Evolutionary conservation across 139 green algal genomes (phyloP).

Genomic region (Astrephomene gubernaculifera): DNA sequence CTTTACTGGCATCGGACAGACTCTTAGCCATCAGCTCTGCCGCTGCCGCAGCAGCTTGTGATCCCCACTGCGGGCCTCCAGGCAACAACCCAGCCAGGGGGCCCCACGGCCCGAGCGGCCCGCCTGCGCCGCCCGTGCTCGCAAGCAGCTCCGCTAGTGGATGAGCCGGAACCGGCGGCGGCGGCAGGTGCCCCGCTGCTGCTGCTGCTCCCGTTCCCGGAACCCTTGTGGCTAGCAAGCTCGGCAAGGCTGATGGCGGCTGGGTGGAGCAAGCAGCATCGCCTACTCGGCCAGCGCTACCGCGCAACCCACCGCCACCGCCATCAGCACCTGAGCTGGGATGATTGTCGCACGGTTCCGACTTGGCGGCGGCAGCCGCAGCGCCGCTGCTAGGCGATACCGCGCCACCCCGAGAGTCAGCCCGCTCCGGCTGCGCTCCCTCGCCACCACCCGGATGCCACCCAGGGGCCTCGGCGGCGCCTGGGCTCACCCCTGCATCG

Average conservation of each 20-base stretch:
- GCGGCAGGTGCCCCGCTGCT: neutral
- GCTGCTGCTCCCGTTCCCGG: neutral
- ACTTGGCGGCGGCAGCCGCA: too few species aligned
- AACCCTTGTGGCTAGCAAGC: neutral
- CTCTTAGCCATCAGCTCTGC: neutral
- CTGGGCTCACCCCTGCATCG: too few species aligned
- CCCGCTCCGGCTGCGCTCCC: too few species aligned
- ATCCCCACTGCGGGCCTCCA: neutral
- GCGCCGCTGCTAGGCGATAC: too few species aligned
- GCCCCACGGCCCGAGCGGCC: neutral
- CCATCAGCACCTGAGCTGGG: neutral
- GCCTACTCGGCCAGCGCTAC: neutral
- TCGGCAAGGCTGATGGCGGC: neutral
- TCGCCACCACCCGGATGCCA: too few species aligned
- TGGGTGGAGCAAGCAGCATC: neutral
- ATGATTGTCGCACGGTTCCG: too few species aligned
- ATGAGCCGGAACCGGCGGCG: neutral
- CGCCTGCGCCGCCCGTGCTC: neutral
- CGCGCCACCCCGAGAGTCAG: too few species aligned
- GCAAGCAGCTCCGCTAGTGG: slow-evolving; percentile 5
- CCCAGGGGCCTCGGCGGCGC: too few species aligned
- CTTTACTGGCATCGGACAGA: slow-evolving; percentile 12
- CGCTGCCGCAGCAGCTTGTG: neutral
- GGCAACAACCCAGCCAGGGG: neutral
- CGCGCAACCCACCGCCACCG: too few species aligned